Base-by-base conservation (phyloP, 208 protist species). In the Balamuthia mandrillaris region DNA sequence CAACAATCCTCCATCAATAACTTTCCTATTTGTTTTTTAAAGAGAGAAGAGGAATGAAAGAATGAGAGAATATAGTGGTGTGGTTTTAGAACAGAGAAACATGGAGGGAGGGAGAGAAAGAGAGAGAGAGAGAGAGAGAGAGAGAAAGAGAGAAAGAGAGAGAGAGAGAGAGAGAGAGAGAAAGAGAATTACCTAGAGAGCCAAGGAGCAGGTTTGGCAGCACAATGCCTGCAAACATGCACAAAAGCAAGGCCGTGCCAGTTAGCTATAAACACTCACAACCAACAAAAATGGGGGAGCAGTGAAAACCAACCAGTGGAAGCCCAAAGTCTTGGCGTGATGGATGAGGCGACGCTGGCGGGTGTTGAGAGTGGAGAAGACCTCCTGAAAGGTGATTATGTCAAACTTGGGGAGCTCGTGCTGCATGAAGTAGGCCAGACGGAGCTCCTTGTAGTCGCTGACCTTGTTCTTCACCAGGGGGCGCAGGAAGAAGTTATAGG, bases 381-480 rank as follows among this genome's bases (percentile, higher is more conserved):
- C 72, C 27, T 81, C 72, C 72, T 81, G 72, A 35, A 81, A 39
- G 2, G 72, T 51, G 3, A 81, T 51, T 29, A 81, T 44, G 72
- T 81, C 72, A 35, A 51, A 81, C 35, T 81, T 44, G 9, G 72
- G 72, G 35, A 81, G 72, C 49, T 63, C 52, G 72, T 56, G 45
- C 3, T 61, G 27, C n/a, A 81, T 35, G 47, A 81, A 39, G 35
- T 63, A 33, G 6, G 31, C 42, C 35, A 81, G 52, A 33, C 72
- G 42, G 37, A 63, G 49, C 10, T 81, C 61, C 72, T 81, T 81
- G 72, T 44, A 81, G 72, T 81, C 72, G n/a, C 61, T 51, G 0
- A 44, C 72, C 49, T 81, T 81, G 72, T 81, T 63, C 49, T 81
- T 81, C 37, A 81, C 61, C 12, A 81, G 72, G 6, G 72, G 72